Evolutionary conservation across 1,139 yeast species (phyloP), one percentile per base, ranked within the genome.

Genomic region (Torulaspora globosa): DNA sequence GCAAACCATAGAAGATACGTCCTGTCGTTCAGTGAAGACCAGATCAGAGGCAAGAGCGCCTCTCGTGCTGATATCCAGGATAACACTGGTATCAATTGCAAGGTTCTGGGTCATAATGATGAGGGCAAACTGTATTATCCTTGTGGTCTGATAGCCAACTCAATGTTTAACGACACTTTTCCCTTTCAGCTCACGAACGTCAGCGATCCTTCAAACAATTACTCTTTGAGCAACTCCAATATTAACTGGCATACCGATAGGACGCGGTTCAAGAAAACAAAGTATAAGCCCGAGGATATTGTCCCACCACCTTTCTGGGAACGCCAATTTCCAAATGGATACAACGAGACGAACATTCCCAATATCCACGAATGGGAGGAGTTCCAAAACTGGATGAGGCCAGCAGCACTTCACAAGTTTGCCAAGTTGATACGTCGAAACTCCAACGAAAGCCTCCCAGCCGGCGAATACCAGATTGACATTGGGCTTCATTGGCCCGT

Each of bases 1-100:
- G 95, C 95, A 46, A 92, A 92, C 69, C 98, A 92, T 68, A 83
- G 98, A 65, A 80, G 97, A 60, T 92, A 78, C 66, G 98, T 86
- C 36, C 83, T 86, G 63, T 86, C 96, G 3, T 89, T 81, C 65
- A 83, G 89, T 67, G 97, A 92, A 66, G 88, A 84, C 57, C 98
- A 92, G 69, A 70, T 92, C 41, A 80, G 81, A 52, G 98, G 98
- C 29, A 50, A 67, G 41, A 53, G 49, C 11, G 66, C 67, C 1
- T 48, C 62, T 0, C 55, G 58, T 29, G 44, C 53, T 11, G 71
- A 65, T 28, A 79, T 92, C 50, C 82, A 84, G 60, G 76, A 82
- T 56, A 72, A 68, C 39, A 62, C 84, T 2, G 95, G 94, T 42
- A 92, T 85, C 62, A 76, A 80, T 49, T 84, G 94, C 66, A 70